Evolutionary conservation across 2,329 filamentous ascomycete species (phyloP).

Genomic region (Cercospora zeina): DNA sequence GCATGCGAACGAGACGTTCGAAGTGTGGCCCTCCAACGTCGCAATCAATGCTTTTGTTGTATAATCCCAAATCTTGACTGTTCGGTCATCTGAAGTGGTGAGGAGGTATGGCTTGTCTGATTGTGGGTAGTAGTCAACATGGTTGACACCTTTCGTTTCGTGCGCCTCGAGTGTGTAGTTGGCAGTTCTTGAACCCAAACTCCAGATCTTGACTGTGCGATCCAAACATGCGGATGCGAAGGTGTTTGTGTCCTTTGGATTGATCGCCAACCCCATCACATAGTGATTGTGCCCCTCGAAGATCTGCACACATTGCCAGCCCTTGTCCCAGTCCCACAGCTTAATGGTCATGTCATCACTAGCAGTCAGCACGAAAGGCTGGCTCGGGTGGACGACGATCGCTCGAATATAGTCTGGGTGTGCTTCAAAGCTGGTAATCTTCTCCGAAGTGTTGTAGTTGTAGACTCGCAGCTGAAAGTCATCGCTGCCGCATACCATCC

Average conservation of each 20-base stretch:
- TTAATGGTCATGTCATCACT: conserved; percentile 99
- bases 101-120: conserved; percentile 80
- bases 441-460: conserved; percentile 99
- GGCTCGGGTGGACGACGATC: conserved; percentile 91
- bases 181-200: conserved; percentile 83
- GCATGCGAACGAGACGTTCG: conserved; percentile 96
- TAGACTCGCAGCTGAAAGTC: conserved; percentile 88
- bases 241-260: conserved; percentile 81
- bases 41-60: conserved; percentile 96
- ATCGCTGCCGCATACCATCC: conserved; percentile 73
- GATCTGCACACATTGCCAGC: conserved; percentile 95
- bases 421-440: conserved; percentile 94
- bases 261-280: conserved; percentile 95
- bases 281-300: conserved; percentile 97
- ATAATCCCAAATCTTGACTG: conserved; percentile 98
- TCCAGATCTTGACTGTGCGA: conserved; percentile 97
- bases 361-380: conserved; percentile 92
- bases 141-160: conserved; percentile 96
- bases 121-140: conserved; percentile 82
- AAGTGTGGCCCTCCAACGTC: conserved; percentile 93
- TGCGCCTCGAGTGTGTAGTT: conserved; percentile 98
- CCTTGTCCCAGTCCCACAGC: conserved; percentile 98
- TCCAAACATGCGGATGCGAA: conserved; percentile 82
- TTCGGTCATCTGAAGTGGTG: conserved; percentile 93
- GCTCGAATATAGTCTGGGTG: conserved; percentile 98